These are phyloP conservation scores for Ophiostoma sp. DNA, from an alignment of 2,329 filamentous ascomycete species.

Conservation along the genomic window DNA sequence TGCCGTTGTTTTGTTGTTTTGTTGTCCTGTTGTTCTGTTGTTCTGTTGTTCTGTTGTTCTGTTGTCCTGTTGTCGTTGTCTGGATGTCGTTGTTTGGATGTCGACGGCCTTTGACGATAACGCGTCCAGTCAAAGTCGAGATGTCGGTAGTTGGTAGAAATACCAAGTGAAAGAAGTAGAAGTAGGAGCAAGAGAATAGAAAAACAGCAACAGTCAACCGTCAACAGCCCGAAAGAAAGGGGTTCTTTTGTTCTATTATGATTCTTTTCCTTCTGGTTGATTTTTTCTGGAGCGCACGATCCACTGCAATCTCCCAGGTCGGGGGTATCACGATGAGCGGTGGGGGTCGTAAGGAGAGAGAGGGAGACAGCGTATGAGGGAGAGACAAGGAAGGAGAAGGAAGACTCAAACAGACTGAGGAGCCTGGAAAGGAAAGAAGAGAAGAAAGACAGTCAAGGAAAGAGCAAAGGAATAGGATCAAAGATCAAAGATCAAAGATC, in stretches of 20 bases:
- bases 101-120: too few relatives aligned
- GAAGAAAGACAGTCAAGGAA: neutral
- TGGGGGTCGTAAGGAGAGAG: constrained; percentile 6
- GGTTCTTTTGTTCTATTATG: constrained; percentile 16
- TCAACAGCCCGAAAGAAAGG: neutral
- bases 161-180: neutral
- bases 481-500: neutral
- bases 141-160: neutral
- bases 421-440: neutral
- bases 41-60: neutral
- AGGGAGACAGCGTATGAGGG: neutral
- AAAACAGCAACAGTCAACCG: neutral
- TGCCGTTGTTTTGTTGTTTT: neutral
- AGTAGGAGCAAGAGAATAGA: neutral
- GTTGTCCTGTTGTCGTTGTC: neutral
- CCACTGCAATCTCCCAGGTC: constrained; percentile 14
- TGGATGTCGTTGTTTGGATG: too few relatives aligned
- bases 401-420: neutral
- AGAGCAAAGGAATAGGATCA: neutral
- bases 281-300: constrained; percentile 13
- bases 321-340: too few relatives aligned
- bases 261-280: constrained; percentile 14
- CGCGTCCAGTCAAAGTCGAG: too few relatives aligned
- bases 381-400: neutral
- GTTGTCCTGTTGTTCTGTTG: neutral